Percentiles rank a stretch among this genome's conserved stretches.
Evolutionary conservation across 2,329 filamentous ascomycete genomes (phyloP).

Genomic region (Trichoderma sp.): DNA sequence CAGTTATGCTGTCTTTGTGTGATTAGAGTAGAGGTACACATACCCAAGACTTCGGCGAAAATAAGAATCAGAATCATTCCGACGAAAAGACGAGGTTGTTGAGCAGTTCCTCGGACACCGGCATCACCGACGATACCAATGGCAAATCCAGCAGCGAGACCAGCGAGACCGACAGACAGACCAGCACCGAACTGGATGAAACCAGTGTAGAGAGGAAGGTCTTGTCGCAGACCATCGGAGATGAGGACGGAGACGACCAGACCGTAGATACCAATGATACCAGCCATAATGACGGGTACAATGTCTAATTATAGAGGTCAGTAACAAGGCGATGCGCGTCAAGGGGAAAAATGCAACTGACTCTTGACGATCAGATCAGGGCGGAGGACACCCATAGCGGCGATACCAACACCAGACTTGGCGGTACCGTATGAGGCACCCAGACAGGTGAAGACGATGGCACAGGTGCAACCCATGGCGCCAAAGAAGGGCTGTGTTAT

Average conservation of each 20-base stretch:
- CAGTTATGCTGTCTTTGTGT: slow-evolving; percentile 31
- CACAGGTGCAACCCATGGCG: slow-evolving; percentile 46
- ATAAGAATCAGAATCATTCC: slow-evolving; percentile 55
- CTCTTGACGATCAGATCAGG: slow-evolving; percentile 51
- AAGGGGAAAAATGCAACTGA: slow-evolving; percentile 4
- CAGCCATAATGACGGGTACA: slow-evolving; percentile 99
- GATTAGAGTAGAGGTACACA: slow-evolving; percentile 40
- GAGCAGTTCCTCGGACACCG: slow-evolving; percentile 52
- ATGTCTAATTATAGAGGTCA: slow-evolving; percentile 67
- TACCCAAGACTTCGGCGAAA: slow-evolving; percentile 85
- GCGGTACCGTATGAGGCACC: slow-evolving; percentile 52
- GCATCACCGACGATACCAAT: slow-evolving; percentile 53
- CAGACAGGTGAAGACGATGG: slow-evolving; percentile 58
- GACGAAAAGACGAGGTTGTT: slow-evolving; percentile 52
- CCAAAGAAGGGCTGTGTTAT: slow-evolving; percentile 47
- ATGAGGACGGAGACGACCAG: slow-evolving; percentile 52
- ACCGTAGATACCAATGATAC: slow-evolving; percentile 87
- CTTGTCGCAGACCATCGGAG: slow-evolving; percentile 45
- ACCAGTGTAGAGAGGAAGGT: slow-evolving; percentile 48
- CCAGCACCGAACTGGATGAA: slow-evolving; percentile 52
- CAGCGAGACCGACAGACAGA: slow-evolving; percentile 49
- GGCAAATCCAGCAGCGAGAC: slow-evolving; percentile 51
- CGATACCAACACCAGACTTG: slow-evolving; percentile 50
- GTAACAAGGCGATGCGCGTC: neutral
- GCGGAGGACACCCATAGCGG: slow-evolving; percentile 49